Percentiles rank a stretch among this genome's conserved stretches.
Conservation (phyloP, 83 land plant genomes). For the Picea abies region DNA sequence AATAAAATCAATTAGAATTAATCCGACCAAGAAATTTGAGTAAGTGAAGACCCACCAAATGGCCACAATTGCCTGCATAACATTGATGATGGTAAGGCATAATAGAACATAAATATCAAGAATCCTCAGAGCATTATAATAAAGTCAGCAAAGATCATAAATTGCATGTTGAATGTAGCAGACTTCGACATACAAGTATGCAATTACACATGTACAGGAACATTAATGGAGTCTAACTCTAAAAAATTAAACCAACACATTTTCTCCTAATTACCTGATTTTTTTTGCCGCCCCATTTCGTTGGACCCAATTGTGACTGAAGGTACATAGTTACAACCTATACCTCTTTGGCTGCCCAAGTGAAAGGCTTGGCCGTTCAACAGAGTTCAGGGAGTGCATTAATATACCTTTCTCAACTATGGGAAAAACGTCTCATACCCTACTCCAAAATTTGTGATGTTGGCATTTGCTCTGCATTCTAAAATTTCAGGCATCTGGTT, state of each 20-base stretch:
- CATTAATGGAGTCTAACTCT: conserved; percentile 9
- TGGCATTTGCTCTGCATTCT: conserved; percentile 2
- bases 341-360: neutral
- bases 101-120: neutral
- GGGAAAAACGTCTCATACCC: neutral
- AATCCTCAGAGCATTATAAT: neutral
- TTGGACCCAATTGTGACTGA: neutral
- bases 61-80: conserved; percentile 11
- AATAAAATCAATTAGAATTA: neutral
- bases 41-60: conserved; percentile 4
- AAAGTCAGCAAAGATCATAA: neutral
- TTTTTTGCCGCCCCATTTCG: conserved; percentile 1
- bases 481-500: neutral
- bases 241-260: neutral
- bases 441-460: conserved; percentile 9
- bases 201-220: conserved; percentile 7
- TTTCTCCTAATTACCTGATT: conserved; percentile 2
- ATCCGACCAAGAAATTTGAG: neutral
- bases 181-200: conserved; percentile 5
- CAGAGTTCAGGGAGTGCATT: neutral
- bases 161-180: conserved; percentile 1
- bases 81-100: conserved; percentile 12
- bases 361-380: neutral
- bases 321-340: conserved; percentile 13
- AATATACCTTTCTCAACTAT: conserved; percentile 9